Base-by-base conservation (phyloP, 495 filamentous ascomycete genomes). In the Tuber aestivum region DNA sequence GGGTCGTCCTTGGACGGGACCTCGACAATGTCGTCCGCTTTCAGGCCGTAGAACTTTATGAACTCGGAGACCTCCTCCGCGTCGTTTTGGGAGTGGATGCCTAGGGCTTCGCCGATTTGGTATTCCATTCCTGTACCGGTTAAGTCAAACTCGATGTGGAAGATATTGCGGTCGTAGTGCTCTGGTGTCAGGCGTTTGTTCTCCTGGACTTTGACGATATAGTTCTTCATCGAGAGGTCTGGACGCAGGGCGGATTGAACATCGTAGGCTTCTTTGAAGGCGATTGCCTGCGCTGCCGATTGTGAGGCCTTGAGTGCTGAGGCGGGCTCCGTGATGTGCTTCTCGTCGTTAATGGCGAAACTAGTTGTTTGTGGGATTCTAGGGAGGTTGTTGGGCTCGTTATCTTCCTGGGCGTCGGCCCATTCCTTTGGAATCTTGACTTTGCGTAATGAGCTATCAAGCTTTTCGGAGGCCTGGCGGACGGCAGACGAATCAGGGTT, bases 101-200 rank as follows among this genome's bases (percentile, higher is more conserved):
- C 95, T 16, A 99, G 91, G n/a, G 95, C 95, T 85, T 99, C 96
- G 72, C 95, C 95, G 83, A 99, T 98, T 78, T 96, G 93, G 84
- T 99, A 99, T 37, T 88, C 95, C 75, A 99, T 90, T 69, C 94
- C 94, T 48, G 94, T 95, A 79, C 90, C 85, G 70, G 94, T 94
- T 32, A 98, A 89, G 83, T 97, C 95, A 82, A 99, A 99, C 84
- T 99, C 95, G 79, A 99, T 98, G 86, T 99, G 95, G 91, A 99
- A 99, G 84, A 99, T 97, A 87, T 99, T 98, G 44, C 95, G 93
- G 83, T 97, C 95, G 84, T 99, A 99, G 18, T 91, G 91, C 69
- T 84, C 80, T 32, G 95, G 95, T 0, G 95, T 99, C 69, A 99
- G 88, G 69, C 95, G 89, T 74, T 94, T 91, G 85, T 97, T 97